These are phyloP conservation scores for Ceratocystis variospora DNA, from an alignment of 2,329 filamentous ascomycete species.

Conservation along the genomic window DNA sequence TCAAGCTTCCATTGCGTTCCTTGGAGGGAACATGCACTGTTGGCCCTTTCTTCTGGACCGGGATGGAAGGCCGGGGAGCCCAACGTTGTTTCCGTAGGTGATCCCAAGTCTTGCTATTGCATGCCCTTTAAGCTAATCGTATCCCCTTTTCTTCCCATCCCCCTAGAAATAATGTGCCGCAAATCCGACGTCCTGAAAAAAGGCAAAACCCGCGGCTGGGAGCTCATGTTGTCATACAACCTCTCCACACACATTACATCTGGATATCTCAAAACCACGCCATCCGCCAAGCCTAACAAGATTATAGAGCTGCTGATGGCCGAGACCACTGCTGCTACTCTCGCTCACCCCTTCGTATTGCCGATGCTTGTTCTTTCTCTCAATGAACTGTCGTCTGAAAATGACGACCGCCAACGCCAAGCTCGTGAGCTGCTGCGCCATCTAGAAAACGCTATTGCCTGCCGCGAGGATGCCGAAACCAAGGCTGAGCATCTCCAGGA, in stretches of 20 bases:
- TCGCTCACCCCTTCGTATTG: constrained; percentile 45
- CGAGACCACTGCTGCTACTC: constrained; percentile 33
- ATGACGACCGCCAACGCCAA: constrained; percentile 49
- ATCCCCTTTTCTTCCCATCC: background rate
- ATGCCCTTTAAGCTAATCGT: background rate
- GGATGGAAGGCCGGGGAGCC: constrained; percentile 41
- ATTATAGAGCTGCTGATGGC: constrained; percentile 32
- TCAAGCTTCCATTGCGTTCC: constrained; percentile 41
- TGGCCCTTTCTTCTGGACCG: constrained; percentile 50
- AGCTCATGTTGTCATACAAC: constrained; percentile 47
- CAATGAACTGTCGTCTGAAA: constrained; percentile 41
- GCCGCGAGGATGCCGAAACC: constrained; percentile 46
- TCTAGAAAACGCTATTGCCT: constrained; percentile 47
- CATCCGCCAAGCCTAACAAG: constrained; percentile 33
- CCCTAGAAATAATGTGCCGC: constrained; percentile 44
- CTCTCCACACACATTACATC: constrained; percentile 42
- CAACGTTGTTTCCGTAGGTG: constrained; percentile 43
- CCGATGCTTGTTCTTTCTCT: constrained; percentile 45
- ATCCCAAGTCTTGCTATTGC: background rate
- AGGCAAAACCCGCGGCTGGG: constrained; percentile 49
- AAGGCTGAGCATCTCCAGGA: constrained; percentile 41
- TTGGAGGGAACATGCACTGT: constrained; percentile 47
- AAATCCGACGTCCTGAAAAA: constrained; percentile 55
- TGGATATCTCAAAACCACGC: constrained; percentile 48
- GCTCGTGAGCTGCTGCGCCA: constrained; percentile 47